Percentiles rank a stretch among this genome's conserved stretches.
phyloP scores from a whole-genome alignment of 2,329 filamentous ascomycete species.

The Colletotrichum godetiae region DNA sequence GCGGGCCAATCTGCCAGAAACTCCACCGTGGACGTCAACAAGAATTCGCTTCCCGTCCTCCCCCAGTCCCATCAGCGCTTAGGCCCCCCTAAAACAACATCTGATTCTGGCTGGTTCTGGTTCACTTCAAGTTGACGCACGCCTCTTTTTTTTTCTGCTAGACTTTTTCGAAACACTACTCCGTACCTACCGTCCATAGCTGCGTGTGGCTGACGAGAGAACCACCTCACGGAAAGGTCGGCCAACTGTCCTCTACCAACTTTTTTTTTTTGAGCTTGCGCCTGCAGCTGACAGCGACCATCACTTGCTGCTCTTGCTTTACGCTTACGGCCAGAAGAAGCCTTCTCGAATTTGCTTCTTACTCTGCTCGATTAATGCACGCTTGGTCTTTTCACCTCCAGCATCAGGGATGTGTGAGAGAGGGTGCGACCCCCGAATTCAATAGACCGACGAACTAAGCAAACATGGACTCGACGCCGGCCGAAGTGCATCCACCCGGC shows the following conservation, averaged over 20 bases:
- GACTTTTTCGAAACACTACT: constrained; percentile 15
- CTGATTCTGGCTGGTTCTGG: constrained; percentile 5
- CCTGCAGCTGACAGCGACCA: constrained; percentile 5
- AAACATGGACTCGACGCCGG: constrained; percentile 31
- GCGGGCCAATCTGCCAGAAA: constrained; percentile 16
- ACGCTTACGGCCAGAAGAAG: background rate
- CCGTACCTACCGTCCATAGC: background rate
- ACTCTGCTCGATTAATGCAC: constrained; percentile 18
- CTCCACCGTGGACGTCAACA: constrained; percentile 22
- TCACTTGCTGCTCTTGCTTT: background rate
- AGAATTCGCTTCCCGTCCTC: constrained; percentile 1
- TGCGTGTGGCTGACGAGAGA: constrained; percentile 20
- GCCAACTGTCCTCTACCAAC: constrained; percentile 21
- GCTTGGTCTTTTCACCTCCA: constrained; percentile 18
- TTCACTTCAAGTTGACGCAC: constrained; percentile 7
- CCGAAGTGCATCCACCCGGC: constrained; percentile 27
- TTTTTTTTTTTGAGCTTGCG: background rate
- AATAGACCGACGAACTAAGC: constrained; percentile 31
- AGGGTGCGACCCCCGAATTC: constrained; percentile 10
- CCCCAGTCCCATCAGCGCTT: constrained; percentile 25
- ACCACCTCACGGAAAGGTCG: background rate
- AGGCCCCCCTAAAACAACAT: constrained; percentile 25
- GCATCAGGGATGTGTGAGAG: constrained; percentile 30
- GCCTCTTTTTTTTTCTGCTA: constrained; percentile 11
- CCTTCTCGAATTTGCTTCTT: background rate